Base-by-base conservation (phyloP, 2,329 filamentous ascomycete species). In the Acephala macrosclerotiorum region DNA sequence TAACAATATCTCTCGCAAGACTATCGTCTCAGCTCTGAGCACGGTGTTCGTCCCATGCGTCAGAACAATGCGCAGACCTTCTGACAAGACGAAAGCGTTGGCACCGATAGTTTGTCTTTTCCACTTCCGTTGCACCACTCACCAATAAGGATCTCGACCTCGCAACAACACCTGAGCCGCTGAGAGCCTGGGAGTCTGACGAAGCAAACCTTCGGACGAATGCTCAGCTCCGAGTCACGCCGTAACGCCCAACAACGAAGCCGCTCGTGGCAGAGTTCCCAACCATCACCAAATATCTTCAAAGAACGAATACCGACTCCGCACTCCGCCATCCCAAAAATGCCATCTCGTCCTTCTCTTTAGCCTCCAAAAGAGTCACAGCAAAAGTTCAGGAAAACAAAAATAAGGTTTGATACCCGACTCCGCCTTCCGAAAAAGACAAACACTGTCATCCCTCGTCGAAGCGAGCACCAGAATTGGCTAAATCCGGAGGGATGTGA, bases 391-490 rank as follows among this genome's bases (percentile, higher is more conserved):
- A 53, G 26, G 14, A n/a, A 7, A 33, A 29, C 25, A 5, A 18
- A 53, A 53, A 16, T 53, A 53, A 29, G 26, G 49, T 53, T 53
- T 53, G 49, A 53, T 53, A 53, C 33, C 26, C 49, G 49, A 25
- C 49, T 53, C 49, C 11, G 9, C 49, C 22, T 53, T 12, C 49
- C 49, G 49, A 49, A 2, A 25, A 26, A 22, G 18, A 11, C 45
- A 42, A 42, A 16, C 40, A 42, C 11, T 42, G 40, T 42, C 12
- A 18, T 5, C 16, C 8, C 7, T 25, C 20, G 5, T 16, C 26
- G 22, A 53, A 49, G 49, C 49, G 49, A 29, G 22, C 49, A 29
- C 22, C 26, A 18, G 29, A 29, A 33, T 9, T 22, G 20, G 45
- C 45, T 49, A 49, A 49, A 22, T 33, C 25, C 49, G 49, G 49